Evolutionary conservation across 1,284 basidiomycete species (phyloP), one percentile per base, ranked within the genome.

Genomic region (Rhizoctonia solani): DNA sequence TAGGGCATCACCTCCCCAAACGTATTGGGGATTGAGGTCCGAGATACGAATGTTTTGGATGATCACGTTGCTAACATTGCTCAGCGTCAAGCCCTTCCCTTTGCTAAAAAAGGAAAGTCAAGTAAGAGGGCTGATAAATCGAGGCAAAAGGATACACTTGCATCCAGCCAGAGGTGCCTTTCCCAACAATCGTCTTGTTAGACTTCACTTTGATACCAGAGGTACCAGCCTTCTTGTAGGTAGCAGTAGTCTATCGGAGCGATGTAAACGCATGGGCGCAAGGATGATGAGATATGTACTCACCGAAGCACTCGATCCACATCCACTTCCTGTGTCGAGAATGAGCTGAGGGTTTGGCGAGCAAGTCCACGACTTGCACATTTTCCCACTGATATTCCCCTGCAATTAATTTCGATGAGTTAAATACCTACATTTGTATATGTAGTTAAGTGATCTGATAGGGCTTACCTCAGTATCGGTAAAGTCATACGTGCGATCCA

Each of bases 401-500:
- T 32, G 23, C 44, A 46, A 11, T 39, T 8, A 8, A 39, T 39
- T 14, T 14, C 9, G 11, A 46, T 23, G 27, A 37, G 32, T 32
- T 14, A 6, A 19, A 13, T 13, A 4, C 21, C n/a, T n/a, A n/a
- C n/a, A n/a, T n/a, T n/a, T n/a, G n/a, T n/a, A n/a, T n/a, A n/a
- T n/a, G n/a, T n/a, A n/a, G 54, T 13, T 34, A 13, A 13, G 32
- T 19, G 16, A 16, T 37, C n/a, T 37, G 14, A 16, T 11, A 32
- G 34, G 19, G 21, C 4, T n/a, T 32, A 4, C n/a, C 23, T 44
- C 37, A 8, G 61, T 50, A 16, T 63, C 66, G 21, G 74, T 75
- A 59, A 75, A 78, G 69, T 79, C 75, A 66, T 69, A 78, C 2
- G 72, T 68, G 21, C 70, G 72, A 63, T 74, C 72, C 8, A 79